These are phyloP conservation scores for Hyaloscypha bicolor DNA, from an alignment of 495 filamentous ascomycete species.

Conservation along the genomic window DNA sequence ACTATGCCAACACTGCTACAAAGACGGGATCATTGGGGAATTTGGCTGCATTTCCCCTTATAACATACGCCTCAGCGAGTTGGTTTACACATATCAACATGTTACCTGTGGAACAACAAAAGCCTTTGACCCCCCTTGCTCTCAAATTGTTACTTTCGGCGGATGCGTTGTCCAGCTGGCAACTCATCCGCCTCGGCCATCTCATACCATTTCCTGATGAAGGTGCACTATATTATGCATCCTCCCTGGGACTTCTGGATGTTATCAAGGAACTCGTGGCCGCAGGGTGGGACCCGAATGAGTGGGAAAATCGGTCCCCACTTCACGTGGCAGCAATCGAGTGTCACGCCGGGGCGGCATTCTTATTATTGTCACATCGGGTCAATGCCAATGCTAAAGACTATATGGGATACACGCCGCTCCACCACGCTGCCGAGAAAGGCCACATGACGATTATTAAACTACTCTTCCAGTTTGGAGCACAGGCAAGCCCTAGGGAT, in stretches of 20 bases:
- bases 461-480: slow-evolving; percentile 27
- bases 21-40: neutral
- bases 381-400: slow-evolving; percentile 23
- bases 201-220: too few species aligned
- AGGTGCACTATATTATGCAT: slow-evolving; percentile 1
- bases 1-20: neutral
- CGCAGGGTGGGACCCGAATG: neutral
- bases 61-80: neutral
- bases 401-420: slow-evolving; percentile 31
- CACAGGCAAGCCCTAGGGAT: slow-evolving; percentile 21
- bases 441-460: neutral
- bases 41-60: neutral
- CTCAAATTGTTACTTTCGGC: slow-evolving; percentile 8
- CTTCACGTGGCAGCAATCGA: slow-evolving; percentile 36
- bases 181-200: too few species aligned
- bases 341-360: slow-evolving; percentile 23
- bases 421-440: slow-evolving; percentile 18
- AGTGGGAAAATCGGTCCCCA: neutral
- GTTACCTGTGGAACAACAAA: neutral
- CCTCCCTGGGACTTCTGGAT: neutral
- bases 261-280: neutral
- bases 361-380: slow-evolving; percentile 32
- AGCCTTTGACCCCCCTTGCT: neutral
- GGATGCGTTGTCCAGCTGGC: neutral
- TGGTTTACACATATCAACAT: slow-evolving; percentile 4